Base-by-base conservation (phyloP, 2,329 filamentous ascomycete species). In the Beauveria sp. region DNA sequence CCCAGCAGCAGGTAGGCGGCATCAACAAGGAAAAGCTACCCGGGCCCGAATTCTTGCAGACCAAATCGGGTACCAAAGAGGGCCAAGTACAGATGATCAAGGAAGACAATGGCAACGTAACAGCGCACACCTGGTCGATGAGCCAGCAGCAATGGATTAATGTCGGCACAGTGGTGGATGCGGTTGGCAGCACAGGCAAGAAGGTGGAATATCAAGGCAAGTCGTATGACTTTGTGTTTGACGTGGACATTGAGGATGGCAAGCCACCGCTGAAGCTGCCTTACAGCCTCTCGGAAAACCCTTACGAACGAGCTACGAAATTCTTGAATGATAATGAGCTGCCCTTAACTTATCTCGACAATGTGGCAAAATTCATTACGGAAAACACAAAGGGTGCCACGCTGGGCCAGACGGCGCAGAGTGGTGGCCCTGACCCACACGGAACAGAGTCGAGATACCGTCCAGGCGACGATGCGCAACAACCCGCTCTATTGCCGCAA, bases 221-320 rank as follows among this genome's bases (percentile, higher is more conserved):
- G 71, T 90, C 93, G 64, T 99, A 96, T 72, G 95, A 99, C 71
- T 97, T 89, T 69, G 93, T 99, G 9, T 98, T 98, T 67, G 93
- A 97, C 70, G 93, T 97, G 28, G 93, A 96, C 68, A 96, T 97
- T 65, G 91, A 96, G 72, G 93, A 97, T 69, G 93, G 92, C 58
- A 93, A 96, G 70, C 93, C 93, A 14, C 86, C 93, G 0, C 79
- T 98, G 51, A 97, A 97, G 74, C 81, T 98, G n/a, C 92, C 93
- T 0, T 98, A 90, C 76, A 97, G 98, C 72, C 81, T 93, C 14
- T 91, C 89, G 1, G 89, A 97, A 71, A 97, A 97, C 67, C 91
- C 92, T 0, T 98, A 96, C 73, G 90, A 96, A 68, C 88, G 89
- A 2, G 93, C 95, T 0, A 91, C 89, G 42, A 96, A 91, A 70